Base-by-base conservation (phyloP, 805 yeast species). In the Saccharomycopsis guyanensis region DNA sequence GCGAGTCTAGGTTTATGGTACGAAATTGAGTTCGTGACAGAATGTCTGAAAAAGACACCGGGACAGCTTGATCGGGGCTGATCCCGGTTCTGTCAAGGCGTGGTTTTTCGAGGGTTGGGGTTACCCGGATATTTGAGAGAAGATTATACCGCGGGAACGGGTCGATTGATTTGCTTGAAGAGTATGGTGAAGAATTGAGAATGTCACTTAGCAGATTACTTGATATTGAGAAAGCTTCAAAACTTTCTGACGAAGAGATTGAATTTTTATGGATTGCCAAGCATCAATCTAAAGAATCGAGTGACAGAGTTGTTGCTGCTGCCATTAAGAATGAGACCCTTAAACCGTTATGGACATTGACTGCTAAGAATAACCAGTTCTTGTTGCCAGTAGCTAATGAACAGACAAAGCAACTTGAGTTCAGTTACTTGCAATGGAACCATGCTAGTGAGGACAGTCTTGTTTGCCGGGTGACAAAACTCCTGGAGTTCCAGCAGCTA, bases 381-480 rank as follows among this genome's bases (percentile, higher is more conserved):
- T 37, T 50, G 24, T 39, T 50, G 13, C 53, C 53, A 3, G 37
- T 38, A 5, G 40, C 41, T 12, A 47, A 47, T 29, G 19, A 42
- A 1, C 38, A 23, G 10, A 39, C 47, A 4, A 47, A 50, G 24
- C 51, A 44, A 23, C 34, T 47, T n/a, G 53, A 50, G 8, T 47
- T 50, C 33, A 50, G 45, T 12, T 50, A 50, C 29, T 15, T 50
- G 4, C 51, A 50, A 24, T 50, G 53, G 53, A 47, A 46, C n/a
- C 16, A 22, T n/a, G 46, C 49, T 2, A 10, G 22, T 5, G 45
- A 37, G 7, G 43, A 40, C 12, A 15, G 20, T 3, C 10, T 47
- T 12, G 23, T 47, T 10, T 25, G 29, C 29, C 10, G 10, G 29
- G 29, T 25, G 29, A 50, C 39, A 8, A 42, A 40, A n/a, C 40